These are phyloP conservation scores for Primulina huaijiensis DNA, from an alignment of 257 asterid genomes.

Conservation along the genomic window DNA sequence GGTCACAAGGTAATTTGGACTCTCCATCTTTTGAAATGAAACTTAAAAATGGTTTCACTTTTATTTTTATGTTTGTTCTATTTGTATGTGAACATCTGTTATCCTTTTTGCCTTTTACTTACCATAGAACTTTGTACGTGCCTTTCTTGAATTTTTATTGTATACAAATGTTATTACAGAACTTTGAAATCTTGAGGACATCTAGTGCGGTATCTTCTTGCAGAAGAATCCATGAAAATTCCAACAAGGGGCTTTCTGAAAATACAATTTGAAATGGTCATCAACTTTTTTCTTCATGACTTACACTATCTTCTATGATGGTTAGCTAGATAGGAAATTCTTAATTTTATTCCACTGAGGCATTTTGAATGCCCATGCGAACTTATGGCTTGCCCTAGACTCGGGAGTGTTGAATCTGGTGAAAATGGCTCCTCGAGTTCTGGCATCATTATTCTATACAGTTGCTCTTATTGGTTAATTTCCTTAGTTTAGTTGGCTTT, in stretches of 20 bases:
- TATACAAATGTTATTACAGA: not conserved
- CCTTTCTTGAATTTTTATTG: not conserved
- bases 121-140: not conserved
- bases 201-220: constrained; percentile 1
- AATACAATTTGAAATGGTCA: not conserved
- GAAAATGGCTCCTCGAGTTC: not conserved
- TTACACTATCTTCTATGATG: not conserved
- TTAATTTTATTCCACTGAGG: not conserved
- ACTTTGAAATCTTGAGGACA: constrained; percentile 10
- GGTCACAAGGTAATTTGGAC: constrained; percentile 80
- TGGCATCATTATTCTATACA: not conserved
- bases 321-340: not conserved
- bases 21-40: constrained; percentile 11
- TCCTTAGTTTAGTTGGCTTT: not conserved
- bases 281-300: not conserved
- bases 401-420: not conserved
- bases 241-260: constrained; percentile 7
- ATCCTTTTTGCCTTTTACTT: not conserved
- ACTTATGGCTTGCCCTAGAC: not conserved
- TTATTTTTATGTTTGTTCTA: not conserved
- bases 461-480: not conserved
- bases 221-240: not conserved
- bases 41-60: not conserved
- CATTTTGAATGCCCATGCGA: not conserved
- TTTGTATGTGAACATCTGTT: not conserved